Evolutionary conservation across 306 rosid species (phyloP), one percentile per base, ranked within the genome.

Genomic region (Morella rubra): DNA sequence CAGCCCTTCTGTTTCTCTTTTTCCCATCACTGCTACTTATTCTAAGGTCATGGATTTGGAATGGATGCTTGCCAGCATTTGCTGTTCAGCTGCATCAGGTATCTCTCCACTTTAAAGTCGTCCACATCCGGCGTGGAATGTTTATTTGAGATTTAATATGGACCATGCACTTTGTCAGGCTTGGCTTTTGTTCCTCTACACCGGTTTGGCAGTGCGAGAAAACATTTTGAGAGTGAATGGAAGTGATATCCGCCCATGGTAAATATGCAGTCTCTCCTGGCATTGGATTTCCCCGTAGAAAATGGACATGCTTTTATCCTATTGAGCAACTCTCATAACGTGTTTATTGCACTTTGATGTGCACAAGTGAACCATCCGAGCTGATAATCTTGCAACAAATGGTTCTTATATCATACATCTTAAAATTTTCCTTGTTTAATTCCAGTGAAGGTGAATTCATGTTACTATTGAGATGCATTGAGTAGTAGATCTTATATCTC

Each of bases 201-300:
- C 98, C 51, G 98, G 97, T 76, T 84, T 95, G 85, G 92, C 99
- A 16, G 81, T 95, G 86, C 93, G 99, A 69, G 99, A 95, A 85
- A 95, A 95, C 87, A 95, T 95, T 74, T 80, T 95, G 72, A 89
- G 97, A 80, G 97, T 84, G 82, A 95, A 95, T 20, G 97, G 99
- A 76, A 95, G 99, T 69, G 99, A 95, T 81, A 95, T 95, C 66
- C 99, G 97, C 73, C 87, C 99, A 75, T 95, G 99, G 99, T 95
- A 90, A 72, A 55, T 18, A 9, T 74, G 50, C 44, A 52, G 56
- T 13, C 66, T 51, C 22, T 44, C 64, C 50, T 69, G 45, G 40
- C 46, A 40, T 18, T 66, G 51, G 42, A 32, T 6, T 45, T 77
- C 55, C 10, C 12, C 66, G 52, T 65, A 50, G 20, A 27, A 22